These are phyloP conservation scores for Pseudocercospora eumusae DNA, from an alignment of 2,329 filamentous ascomycete species.

Conservation along the genomic window DNA sequence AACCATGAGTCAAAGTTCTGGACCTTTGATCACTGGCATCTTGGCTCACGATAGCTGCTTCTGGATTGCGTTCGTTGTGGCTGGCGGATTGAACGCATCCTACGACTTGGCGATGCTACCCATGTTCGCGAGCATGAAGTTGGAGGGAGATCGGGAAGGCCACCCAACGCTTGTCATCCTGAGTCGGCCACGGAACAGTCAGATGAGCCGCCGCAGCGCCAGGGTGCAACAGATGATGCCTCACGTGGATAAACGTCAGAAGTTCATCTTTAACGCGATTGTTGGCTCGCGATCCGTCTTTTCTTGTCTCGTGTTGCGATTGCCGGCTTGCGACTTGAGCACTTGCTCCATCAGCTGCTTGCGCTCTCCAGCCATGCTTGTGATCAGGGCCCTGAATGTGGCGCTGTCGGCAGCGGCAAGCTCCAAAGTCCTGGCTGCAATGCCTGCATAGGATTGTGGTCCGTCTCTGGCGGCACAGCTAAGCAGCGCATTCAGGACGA, in stretches of 20 bases:
- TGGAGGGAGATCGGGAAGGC: background rate
- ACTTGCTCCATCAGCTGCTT: slow-evolving; percentile 72
- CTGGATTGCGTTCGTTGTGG: slow-evolving; percentile 64
- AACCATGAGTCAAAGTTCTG: slow-evolving; percentile 63
- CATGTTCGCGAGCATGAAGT: slow-evolving; percentile 29
- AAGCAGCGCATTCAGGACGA: slow-evolving; percentile 77
- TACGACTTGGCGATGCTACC: slow-evolving; percentile 40
- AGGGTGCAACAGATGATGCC: background rate
- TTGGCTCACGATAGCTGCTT: slow-evolving; percentile 59
- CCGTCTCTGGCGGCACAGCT: slow-evolving; percentile 66
- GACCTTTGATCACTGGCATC: slow-evolving; percentile 65
- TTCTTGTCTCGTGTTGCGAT: slow-evolving; percentile 44
- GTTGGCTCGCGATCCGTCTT: slow-evolving; percentile 63
- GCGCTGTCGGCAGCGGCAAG: slow-evolving; percentile 73
- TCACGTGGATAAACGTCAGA: slow-evolving; percentile 43
- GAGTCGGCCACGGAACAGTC: background rate
- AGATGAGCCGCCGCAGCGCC: background rate
- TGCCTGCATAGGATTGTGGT: slow-evolving; percentile 63
- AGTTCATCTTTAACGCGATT: slow-evolving; percentile 95
- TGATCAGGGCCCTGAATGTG: slow-evolving; percentile 74
- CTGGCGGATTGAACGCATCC: slow-evolving; percentile 63
- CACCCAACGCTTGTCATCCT: background rate
- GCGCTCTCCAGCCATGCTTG: slow-evolving; percentile 67
- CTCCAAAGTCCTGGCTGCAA: slow-evolving; percentile 74
- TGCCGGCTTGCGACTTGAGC: slow-evolving; percentile 49